These are phyloP conservation scores for Luffa acutangula DNA, from an alignment of 306 rosid species.

Conservation along the genomic window DNA sequence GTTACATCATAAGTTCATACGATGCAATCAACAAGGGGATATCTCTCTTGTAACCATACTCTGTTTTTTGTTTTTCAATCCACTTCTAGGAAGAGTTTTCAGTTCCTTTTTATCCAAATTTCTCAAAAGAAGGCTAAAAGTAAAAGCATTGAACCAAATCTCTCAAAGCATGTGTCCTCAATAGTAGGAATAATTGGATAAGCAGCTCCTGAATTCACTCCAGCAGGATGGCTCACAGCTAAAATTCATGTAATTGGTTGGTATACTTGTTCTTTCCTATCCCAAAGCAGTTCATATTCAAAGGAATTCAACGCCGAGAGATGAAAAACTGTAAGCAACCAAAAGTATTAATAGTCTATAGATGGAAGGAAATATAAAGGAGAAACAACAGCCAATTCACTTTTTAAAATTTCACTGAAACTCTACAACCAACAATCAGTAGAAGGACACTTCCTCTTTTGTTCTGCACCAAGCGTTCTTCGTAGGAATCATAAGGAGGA, in stretches of 20 bases:
- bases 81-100: not conserved
- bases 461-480: too few species aligned
- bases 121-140: not conserved
- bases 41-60: not conserved
- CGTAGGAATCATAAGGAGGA: too few species aligned
- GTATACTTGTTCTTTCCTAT: not conserved
- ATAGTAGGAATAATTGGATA: constrained; percentile 41
- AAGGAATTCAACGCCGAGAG: not conserved
- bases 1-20: not conserved
- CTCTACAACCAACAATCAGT: not conserved
- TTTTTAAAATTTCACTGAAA: not conserved
- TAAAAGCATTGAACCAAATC: not conserved
- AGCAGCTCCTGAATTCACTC: constrained; percentile 47
- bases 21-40: not conserved
- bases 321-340: not conserved
- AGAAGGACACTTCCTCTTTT: too few species aligned
- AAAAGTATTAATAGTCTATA: not conserved
- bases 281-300: not conserved
- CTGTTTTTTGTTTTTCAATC: not conserved
- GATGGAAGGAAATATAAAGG: not conserved
- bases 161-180: not conserved
- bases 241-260: constrained; percentile 21
- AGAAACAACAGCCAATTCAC: not conserved
- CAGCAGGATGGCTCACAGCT: constrained; percentile 37
- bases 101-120: not conserved